Evolutionary conservation across 176 grass and related monocot genomes (phyloP), one percentile per base, ranked within the genome.

Genomic region (Panicum miliaceum): DNA sequence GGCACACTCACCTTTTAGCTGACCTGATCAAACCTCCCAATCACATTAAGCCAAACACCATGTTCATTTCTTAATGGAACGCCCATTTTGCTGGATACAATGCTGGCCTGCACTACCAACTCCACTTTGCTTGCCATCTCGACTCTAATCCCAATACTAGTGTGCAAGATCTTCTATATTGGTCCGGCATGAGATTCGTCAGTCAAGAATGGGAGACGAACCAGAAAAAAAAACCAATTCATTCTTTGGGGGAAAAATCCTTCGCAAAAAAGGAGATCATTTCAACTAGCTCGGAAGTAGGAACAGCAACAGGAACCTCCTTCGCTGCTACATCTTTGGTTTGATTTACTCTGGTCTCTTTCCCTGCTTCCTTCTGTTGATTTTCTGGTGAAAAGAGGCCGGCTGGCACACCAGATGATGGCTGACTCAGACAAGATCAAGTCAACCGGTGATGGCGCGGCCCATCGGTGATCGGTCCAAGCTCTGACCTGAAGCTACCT

Each of bases 61-160:
- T 36, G 47, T 5, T 20, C 13, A 69, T 58, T 59, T 68, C 19
- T 61, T 36, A 71, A 78, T 85, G 52, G 41, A 25, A 13, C n/a
- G 1, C 36, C 57, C 57, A 35, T 43, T 71, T 71, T 62, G 16
- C 66, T 29, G 71, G n/a, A 54, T 15, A 53, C 54, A 66, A 12
- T 66, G 71, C 59, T 73, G 76, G 76, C 42, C 32, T 63, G 68
- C 84, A 79, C 75, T 47, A 83, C 40, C 34, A 27, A 48, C 19
- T 79, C 84, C 75, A 85, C 64, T 53, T 38, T 25, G 22, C 29
- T 69, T 36, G 25, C 26, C 12, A 48, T 4, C 20, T 56, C 26
- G 29, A 71, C 8, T 12, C 14, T 19, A 66, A 19, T 37, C 7
- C 4, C 22, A 20, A 36, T 18, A 19, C 41, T 46, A 27, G 6